Evolutionary conservation across 768 basidiomycete genomes (phyloP).

Genomic region (Sarcomyxa edulis): DNA sequence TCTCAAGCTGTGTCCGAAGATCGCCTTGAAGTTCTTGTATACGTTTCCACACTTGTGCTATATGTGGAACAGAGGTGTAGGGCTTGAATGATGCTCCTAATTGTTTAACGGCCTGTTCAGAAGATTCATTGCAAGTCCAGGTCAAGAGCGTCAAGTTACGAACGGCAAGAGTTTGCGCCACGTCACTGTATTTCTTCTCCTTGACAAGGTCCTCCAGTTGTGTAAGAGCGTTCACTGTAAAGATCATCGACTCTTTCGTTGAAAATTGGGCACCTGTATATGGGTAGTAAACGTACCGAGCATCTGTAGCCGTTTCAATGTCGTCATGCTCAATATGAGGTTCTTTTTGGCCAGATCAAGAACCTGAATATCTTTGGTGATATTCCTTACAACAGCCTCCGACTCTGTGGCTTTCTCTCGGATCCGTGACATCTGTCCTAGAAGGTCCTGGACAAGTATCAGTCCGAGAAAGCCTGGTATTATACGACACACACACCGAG

Average conservation of each 20-base stretch:
- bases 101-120: constrained; percentile 75
- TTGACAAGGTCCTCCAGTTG: constrained; percentile 77
- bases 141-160: constrained; percentile 13
- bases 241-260: too few species aligned
- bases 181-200: constrained; percentile 76
- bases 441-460: constrained; percentile 60
- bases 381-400: constrained; percentile 91
- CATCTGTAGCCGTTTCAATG: constrained; percentile 88
- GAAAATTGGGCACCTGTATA: neutral
- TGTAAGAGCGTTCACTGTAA: constrained; percentile 71
- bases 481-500: constrained; percentile 52
- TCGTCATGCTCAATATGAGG: constrained; percentile 84
- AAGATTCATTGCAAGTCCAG: too few species aligned
- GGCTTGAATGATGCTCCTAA: constrained; percentile 77
- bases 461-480: constrained; percentile 6
- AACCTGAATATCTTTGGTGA: constrained; percentile 94
- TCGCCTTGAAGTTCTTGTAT: constrained; percentile 82
- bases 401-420: constrained; percentile 96
- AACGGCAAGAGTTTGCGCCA: constrained; percentile 77
- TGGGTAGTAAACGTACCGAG: constrained; percentile 53
- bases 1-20: constrained; percentile 74
- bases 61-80: constrained; percentile 69
- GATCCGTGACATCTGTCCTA: constrained; percentile 94
- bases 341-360: constrained; percentile 94
- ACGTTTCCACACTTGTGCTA: constrained; percentile 72